Evolutionary conservation across 495 filamentous ascomycete species (phyloP).

Genomic region (Annulohypoxylon bovei): DNA sequence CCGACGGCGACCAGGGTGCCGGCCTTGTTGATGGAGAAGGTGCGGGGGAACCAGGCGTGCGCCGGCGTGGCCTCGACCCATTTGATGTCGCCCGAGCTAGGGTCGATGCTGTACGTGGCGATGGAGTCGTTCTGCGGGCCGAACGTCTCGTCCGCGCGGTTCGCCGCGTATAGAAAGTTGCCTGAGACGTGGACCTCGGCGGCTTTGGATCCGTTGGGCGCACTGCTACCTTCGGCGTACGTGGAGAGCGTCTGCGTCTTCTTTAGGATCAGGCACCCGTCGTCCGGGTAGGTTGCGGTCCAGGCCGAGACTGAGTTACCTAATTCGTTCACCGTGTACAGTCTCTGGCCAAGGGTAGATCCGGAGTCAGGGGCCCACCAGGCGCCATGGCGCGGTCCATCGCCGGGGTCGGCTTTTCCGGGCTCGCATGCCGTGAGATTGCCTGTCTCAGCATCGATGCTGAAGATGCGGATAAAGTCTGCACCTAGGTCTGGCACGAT

Average conservation of each 20-base stretch:
- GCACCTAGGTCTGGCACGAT: constrained; percentile 77
- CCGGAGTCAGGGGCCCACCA: constrained; percentile 51
- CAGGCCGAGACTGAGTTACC: constrained; percentile 58
- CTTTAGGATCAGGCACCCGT: constrained; percentile 48
- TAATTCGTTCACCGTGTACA: constrained; percentile 61
- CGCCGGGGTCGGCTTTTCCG: constrained; percentile 50
- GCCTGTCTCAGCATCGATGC: constrained; percentile 58
- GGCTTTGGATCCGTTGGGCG: constrained; percentile 53
- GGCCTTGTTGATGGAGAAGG: constrained; percentile 70
- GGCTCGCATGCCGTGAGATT: constrained; percentile 49
- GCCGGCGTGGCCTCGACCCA: constrained; percentile 54
- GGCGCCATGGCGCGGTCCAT: constrained; percentile 57
- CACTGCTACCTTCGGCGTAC: constrained; percentile 47
- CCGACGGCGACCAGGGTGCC: constrained; percentile 72
- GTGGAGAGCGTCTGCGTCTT: constrained; percentile 53
- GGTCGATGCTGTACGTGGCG: constrained; percentile 51
- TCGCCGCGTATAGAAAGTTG: constrained; percentile 55
- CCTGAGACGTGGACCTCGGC: constrained; percentile 54
- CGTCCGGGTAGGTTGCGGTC: constrained; percentile 50
- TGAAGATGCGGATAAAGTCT: constrained; percentile 71
- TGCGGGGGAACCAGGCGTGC: constrained; percentile 61
- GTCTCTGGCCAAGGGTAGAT: constrained; percentile 43
- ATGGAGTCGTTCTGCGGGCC: constrained; percentile 53
- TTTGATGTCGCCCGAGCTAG: constrained; percentile 46
- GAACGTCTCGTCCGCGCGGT: constrained; percentile 57